Conservation (phyloP, 371 early-diverging fungal species). For the Mucor sp. region DNA sequence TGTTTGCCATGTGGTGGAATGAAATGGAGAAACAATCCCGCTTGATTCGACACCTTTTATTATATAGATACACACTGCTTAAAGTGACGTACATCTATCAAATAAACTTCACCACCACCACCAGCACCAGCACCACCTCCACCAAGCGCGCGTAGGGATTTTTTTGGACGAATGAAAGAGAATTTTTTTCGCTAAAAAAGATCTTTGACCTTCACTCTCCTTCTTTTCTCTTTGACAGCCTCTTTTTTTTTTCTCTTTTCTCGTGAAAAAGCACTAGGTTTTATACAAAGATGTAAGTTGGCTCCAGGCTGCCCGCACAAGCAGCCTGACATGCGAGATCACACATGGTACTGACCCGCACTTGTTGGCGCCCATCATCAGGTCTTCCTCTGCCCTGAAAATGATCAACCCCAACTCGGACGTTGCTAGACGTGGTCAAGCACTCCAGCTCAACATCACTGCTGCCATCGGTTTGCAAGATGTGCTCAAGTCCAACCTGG, state of each 20-base stretch:
- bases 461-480: slow-evolving; percentile 96
- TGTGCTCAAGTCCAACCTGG: slow-evolving; percentile 96
- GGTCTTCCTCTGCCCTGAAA: slow-evolving; percentile 76
- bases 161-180: slow-evolving; percentile 1
- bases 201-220: slow-evolving; percentile 18
- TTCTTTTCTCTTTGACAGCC: slow-evolving; percentile 8
- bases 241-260: neutral
- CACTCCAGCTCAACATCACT: slow-evolving; percentile 95
- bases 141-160: neutral
- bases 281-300: slow-evolving; percentile 6
- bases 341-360: too few species aligned
- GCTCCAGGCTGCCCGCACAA: too few species aligned
- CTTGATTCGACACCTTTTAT: neutral
- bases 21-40: neutral
- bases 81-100: slow-evolving; percentile 3
- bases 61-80: neutral
- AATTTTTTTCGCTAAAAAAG: slow-evolving; percentile 13
- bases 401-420: slow-evolving; percentile 97
- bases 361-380: too few species aligned
- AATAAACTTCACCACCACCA: neutral
- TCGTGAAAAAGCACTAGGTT: neutral
- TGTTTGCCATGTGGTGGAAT: neutral
- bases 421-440: slow-evolving; percentile 98
- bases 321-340: neutral
- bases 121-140: too few species aligned